These are phyloP conservation scores for Trichoderma oligosporum DNA, from an alignment of 2,329 filamentous ascomycete genomes.

Conservation along the genomic window DNA sequence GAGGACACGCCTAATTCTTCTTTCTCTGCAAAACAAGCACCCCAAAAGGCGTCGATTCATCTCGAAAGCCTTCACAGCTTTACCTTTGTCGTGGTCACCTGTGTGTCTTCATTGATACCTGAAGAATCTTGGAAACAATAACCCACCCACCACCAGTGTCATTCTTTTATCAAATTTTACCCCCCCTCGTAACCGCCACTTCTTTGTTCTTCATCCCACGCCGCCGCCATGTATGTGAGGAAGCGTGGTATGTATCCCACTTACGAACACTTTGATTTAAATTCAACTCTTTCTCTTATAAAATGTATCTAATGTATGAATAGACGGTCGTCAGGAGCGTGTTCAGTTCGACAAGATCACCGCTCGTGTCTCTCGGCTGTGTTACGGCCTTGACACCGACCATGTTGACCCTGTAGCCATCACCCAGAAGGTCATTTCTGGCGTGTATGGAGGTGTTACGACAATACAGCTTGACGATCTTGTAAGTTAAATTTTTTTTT, in stretches of 20 bases:
- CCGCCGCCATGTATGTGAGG: conserved; percentile 56
- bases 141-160: conserved; percentile 22
- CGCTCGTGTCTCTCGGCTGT: conserved; percentile 92
- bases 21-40: conserved; percentile 22
- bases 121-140: conserved; percentile 24
- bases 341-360: conserved; percentile 99
- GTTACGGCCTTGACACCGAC: conserved; percentile 90
- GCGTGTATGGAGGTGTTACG: conserved; percentile 97
- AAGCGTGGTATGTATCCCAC: conserved; percentile 53
- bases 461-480: conserved; percentile 95
- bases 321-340: conserved; percentile 98
- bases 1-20: neutral
- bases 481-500: conserved; percentile 55
- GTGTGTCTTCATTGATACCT: conserved; percentile 24
- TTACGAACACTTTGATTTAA: neutral
- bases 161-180: conserved; percentile 8
- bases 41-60: conserved; percentile 18
- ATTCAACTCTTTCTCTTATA: neutral
- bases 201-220: conserved; percentile 19
- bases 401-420: conserved; percentile 98
- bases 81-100: conserved; percentile 23
- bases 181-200: neutral
- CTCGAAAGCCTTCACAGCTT: conserved; percentile 13
- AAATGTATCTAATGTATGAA: conserved; percentile 28
- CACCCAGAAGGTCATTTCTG: conserved; percentile 98